Evolutionary conservation across 139 green algal genomes (phyloP).

Genomic region (Picochlorum sp.): DNA sequence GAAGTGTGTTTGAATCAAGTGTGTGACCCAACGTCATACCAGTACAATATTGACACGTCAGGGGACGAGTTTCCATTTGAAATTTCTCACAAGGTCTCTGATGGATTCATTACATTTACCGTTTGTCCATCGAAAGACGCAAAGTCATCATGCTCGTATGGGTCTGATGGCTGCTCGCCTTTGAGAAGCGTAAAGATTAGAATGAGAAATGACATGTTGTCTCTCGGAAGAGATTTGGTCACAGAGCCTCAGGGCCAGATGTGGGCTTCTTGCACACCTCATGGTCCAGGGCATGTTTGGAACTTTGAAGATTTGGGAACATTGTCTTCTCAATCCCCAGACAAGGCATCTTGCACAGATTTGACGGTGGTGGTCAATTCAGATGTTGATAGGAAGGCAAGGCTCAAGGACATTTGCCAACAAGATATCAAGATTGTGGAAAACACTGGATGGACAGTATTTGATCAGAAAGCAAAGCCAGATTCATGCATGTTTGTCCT

Average conservation of each 20-base stretch:
- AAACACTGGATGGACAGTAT: conserved; percentile 6
- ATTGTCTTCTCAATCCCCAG: not conserved
- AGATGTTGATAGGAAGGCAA: not conserved
- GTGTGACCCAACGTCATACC: conserved; percentile 1
- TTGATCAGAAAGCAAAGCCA: conserved; percentile 3
- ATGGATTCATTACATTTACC: not conserved
- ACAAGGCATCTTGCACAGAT: not conserved
- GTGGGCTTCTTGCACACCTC: conserved; percentile 6
- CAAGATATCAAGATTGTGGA: conserved; percentile 9
- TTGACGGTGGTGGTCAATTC: not conserved
- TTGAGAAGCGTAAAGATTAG: conserved; percentile 2
- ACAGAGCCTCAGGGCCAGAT: not conserved
- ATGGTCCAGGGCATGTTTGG: conserved; percentile 12
- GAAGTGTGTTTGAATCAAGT: conserved; percentile 8
- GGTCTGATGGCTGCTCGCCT: not conserved
- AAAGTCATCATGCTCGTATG: not conserved
- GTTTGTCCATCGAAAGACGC: not conserved
- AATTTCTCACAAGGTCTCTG: not conserved
- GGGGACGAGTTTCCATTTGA: conserved; percentile 7
- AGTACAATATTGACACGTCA: conserved; percentile 2
- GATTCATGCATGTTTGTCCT: conserved; percentile 1
- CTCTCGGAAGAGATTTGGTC: not conserved
- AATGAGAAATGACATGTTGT: conserved; percentile 7
- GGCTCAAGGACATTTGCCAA: conserved; percentile 13
- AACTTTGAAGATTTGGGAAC: conserved; percentile 2